Evolutionary conservation across 352 stramenopile species (phyloP).

Genomic region (Peronospora destructor): DNA sequence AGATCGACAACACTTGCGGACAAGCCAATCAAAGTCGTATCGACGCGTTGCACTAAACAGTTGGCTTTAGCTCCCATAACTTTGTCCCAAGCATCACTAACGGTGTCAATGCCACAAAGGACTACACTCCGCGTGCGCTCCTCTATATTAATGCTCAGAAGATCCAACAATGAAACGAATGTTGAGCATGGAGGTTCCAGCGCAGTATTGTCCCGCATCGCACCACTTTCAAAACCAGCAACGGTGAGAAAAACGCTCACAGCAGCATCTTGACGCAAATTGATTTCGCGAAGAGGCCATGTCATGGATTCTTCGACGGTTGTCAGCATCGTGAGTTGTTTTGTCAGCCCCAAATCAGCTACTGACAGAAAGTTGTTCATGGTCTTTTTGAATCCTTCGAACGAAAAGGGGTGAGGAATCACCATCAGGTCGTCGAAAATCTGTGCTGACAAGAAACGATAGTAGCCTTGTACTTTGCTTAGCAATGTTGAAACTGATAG

Average conservation of each 20-base stretch:
- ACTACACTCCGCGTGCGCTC: slow-evolving; percentile 22
- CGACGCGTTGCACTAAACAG: slow-evolving; percentile 22
- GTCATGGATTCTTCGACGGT: slow-evolving; percentile 15
- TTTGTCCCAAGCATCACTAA: slow-evolving; percentile 14
- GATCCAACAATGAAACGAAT: slow-evolving; percentile 17
- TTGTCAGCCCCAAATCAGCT: slow-evolving; percentile 8
- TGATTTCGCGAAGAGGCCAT: slow-evolving; percentile 15
- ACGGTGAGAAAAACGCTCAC: slow-evolving; percentile 8
- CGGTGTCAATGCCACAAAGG: slow-evolving; percentile 5
- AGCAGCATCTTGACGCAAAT: slow-evolving; percentile 2
- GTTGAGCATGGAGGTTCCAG: slow-evolving; percentile 7
- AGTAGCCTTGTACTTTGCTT: slow-evolving; percentile 8
- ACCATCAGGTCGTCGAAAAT: slow-evolving; percentile 17
- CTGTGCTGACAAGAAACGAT: slow-evolving; percentile 5
- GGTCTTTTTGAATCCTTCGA: slow-evolving; percentile 24
- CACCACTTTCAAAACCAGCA: background rate
- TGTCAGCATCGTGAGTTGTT: slow-evolving; percentile 26
- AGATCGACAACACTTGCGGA: slow-evolving; percentile 26
- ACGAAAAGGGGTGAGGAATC: slow-evolving; percentile 13
- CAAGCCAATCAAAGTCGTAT: slow-evolving; percentile 32
- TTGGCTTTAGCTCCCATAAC: slow-evolving; percentile 1
- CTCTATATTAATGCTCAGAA: slow-evolving; percentile 19
- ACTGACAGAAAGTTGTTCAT: slow-evolving; percentile 10
- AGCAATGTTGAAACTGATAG: slow-evolving; percentile 12
- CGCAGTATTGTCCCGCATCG: slow-evolving; percentile 1